Percentiles rank a stretch among this genome's conserved stretches.
These are phyloP conservation scores for Naganishia kalamii DNA, from an alignment of 768 basidiomycete genomes.

Conservation along the genomic window DNA sequence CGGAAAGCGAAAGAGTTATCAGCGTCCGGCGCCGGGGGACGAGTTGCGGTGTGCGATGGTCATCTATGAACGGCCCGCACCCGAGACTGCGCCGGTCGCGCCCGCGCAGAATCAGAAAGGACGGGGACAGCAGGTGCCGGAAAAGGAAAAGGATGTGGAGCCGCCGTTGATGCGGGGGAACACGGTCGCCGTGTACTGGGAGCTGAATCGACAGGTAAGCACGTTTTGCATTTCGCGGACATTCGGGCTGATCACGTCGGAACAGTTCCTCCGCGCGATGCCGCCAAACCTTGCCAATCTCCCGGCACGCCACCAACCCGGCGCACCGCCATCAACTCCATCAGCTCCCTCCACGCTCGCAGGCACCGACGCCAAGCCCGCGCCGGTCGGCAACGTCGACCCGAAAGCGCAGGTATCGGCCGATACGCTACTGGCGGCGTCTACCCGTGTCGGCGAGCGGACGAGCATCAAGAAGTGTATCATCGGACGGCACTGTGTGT, in stretches of 20 bases:
- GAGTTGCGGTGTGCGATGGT: conserved; percentile 35
- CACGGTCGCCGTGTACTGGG: conserved; percentile 67
- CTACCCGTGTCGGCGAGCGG: conserved; percentile 72
- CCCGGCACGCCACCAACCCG: not conserved
- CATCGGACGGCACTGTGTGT: conserved; percentile 73
- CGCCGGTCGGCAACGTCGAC: conserved; percentile 60
- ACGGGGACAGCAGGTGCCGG: conserved; percentile 13
- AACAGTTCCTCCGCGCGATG: conserved; percentile 32
- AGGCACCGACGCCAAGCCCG: conserved; percentile 8
- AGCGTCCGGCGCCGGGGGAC: conserved; percentile 11
- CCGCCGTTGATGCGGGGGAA: conserved; percentile 57
- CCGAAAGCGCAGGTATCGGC: conserved; percentile 73
- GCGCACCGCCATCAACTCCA: conserved; percentile 11
- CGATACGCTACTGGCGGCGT: conserved; percentile 74
- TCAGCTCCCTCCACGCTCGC: conserved; percentile 56
- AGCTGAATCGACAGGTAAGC: conserved; percentile 70
- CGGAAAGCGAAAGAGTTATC: not conserved
- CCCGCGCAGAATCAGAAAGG: not conserved
- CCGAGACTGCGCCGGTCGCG: not conserved
- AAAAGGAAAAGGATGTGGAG: conserved; percentile 22
- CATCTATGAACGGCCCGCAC: conserved; percentile 26
- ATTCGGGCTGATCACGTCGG: not conserved
- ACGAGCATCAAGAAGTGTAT: conserved; percentile 72
- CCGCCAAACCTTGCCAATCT: conserved; percentile 18
- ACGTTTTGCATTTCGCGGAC: conserved; percentile 7